Evolutionary conservation across 2,329 filamentous ascomycete genomes (phyloP), one percentile per base, ranked within the genome.

Genomic region (Arthroderma uncinatum): DNA sequence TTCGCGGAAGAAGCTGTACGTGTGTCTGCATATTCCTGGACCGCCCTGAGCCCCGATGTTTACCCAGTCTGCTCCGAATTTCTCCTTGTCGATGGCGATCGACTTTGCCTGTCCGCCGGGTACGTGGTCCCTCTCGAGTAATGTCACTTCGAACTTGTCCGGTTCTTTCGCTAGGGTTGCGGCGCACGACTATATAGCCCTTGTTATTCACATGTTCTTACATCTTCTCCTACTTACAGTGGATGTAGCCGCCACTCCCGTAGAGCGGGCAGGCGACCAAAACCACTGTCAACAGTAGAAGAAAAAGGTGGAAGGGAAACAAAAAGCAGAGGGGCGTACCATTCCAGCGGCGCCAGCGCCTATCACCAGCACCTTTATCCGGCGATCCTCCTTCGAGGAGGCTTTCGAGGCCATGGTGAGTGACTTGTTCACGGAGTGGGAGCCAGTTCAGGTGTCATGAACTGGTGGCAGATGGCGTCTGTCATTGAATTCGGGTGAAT

Each of bases 81-180:
- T 76, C 54, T 77, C 68, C 58, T 79, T 76, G 65, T 83, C 77
- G 19, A 84, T 64, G 2, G 76, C 70, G 37, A 82, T 79, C 0
- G 80, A 81, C 60, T 79, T 82, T 0, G 81, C 81, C 64, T 83
- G 80, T 3, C 81, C 81, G 56, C 81, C 81, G 57, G 82, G 81
- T 47, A 83, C 79, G 50, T 78, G 71, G 9, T 78, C 78, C 64
- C 75, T 71, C 59, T 85, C 82, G 21, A 86, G 73, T 12, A 88
- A 64, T 0, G 83, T 86, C 10, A 87, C 76, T 44, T 82, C 78
- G 71, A 84, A 87, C 61, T 78, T 79, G 37, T 85, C 78, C 0
- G 80, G 80, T 61, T 87, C 82, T 52, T 85, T 78, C 50, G 82
- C 78, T 28, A 87, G 76, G 30, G 84, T 84, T 30, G 83, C 78